A percentile compares a stretch with the other conserved stretches of the same genome.
Conservation (phyloP, 306 rosid genomes). For the Calophaca sinica region DNA sequence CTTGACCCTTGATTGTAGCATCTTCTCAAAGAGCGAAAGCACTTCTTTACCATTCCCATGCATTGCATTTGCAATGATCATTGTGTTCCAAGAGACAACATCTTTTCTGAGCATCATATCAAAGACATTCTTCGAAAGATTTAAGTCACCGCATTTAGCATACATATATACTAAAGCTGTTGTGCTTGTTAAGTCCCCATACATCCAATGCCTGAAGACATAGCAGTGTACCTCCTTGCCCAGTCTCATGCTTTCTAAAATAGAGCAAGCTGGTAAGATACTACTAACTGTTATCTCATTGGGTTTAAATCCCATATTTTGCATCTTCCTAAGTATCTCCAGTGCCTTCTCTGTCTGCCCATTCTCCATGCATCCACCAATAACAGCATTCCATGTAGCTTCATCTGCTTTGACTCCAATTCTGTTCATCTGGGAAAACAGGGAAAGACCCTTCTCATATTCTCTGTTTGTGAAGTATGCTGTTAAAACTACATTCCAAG, state of each 20-base stretch:
- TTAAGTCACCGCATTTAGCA: slow-evolving; percentile 68
- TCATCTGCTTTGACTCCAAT: slow-evolving; percentile 52
- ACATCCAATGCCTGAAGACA: slow-evolving; percentile 53
- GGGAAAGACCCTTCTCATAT: slow-evolving; percentile 52
- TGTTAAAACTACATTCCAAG: slow-evolving; percentile 64
- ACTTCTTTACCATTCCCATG: slow-evolving; percentile 67
- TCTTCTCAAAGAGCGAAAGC: slow-evolving; percentile 53
- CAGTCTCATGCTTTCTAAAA: slow-evolving; percentile 58
- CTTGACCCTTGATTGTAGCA: slow-evolving; percentile 52
- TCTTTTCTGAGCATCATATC: slow-evolving; percentile 54
- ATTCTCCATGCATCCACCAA: slow-evolving; percentile 62
- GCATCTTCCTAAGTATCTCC: slow-evolving; percentile 64
- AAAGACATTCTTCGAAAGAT: slow-evolving; percentile 52
- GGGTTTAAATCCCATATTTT: slow-evolving; percentile 59
- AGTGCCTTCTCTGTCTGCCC: slow-evolving; percentile 53
- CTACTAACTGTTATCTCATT: slow-evolving; percentile 58
- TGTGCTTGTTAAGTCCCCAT: slow-evolving; percentile 51
- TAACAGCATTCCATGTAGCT: slow-evolving; percentile 67
- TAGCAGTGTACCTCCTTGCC: slow-evolving; percentile 66
- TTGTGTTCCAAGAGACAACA: slow-evolving; percentile 67
- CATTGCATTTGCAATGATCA: slow-evolving; percentile 65
- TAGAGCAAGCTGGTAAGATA: slow-evolving; percentile 63
- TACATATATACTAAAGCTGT: slow-evolving; percentile 59
- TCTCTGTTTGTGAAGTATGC: slow-evolving; percentile 59
- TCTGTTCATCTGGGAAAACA: slow-evolving; percentile 54